Evolutionary conservation across 768 basidiomycete species (phyloP), one percentile per base, ranked within the genome.

Genomic region (Boletus huronensis): DNA sequence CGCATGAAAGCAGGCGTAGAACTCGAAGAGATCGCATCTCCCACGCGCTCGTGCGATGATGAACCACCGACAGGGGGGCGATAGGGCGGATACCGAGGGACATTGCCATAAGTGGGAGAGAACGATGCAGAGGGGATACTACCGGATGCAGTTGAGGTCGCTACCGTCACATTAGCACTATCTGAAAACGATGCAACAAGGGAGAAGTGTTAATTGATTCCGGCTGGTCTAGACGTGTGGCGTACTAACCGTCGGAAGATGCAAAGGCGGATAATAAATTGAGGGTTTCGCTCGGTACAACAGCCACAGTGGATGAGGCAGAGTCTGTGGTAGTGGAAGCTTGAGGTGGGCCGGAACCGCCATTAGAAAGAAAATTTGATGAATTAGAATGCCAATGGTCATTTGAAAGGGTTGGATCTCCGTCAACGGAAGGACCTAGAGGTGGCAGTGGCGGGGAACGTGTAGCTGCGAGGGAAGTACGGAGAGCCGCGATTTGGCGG

Each of bases 401-500:
- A 36, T 38, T 51, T 50, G 60, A 42, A 48, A 53, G 43, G 50
- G 38, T 39, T 50, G 54, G 52, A 56, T 58, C 66, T 25, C 49
- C 61, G 41, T 54, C 58, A 35, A 53, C 54, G 32, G 70, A 60
- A 46, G 58, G 51, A 26, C 42, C 62, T 50, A 65, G 13, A 13
- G 65, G 62, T 48, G 70, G 69, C 54, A 61, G 59, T 57, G 63
- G 53, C 23, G 70, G 45, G 35, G 70, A 63, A 57, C 63, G 55
- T 65, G 64, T 62, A 4, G 59, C 49, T 42, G 58, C 67, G 45
- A 71, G 70, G 34, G 75, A 76, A 51, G 70, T 73, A 26, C 79
- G 75, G 56, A 82, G 65, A 19, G 74, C 74, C 55, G 78, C 75
- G 42, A 82, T 82, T 47, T 82, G 75, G 49, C 72, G 74, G 61